A percentile compares a stretch with the other conserved stretches of the same genome.
Evolutionary conservation across 169 alveolate genomes (phyloP).

Genomic region (Plasmodium adleri): DNA sequence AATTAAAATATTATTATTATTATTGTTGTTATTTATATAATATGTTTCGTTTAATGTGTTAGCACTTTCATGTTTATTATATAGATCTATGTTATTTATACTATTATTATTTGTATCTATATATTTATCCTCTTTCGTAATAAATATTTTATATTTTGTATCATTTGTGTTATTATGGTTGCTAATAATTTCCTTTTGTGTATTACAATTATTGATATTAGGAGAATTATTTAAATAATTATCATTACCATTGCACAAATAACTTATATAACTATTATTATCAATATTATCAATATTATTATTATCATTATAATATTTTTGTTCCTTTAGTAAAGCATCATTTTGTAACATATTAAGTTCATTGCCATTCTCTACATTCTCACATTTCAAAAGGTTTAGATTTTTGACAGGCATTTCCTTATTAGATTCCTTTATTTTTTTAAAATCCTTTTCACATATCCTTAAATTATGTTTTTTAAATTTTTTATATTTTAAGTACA

Average conservation of each 20-base stretch:
- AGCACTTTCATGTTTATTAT: not conserved
- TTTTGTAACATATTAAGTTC: not conserved
- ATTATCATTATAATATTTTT: not conserved
- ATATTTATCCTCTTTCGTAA: no score
- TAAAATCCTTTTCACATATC: constrained; percentile 16
- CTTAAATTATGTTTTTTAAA: constrained; percentile 26
- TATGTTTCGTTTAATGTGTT: constrained; percentile 1
- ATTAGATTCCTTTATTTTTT: not conserved
- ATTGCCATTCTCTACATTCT: no score
- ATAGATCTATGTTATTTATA: not conserved
- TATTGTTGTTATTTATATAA: constrained; percentile 8
- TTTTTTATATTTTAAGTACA: constrained; percentile 32
- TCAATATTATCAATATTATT: not conserved
- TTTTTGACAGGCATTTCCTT: not conserved
- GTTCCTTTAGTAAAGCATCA: not conserved
- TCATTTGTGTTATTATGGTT: not conserved
- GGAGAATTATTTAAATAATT: no score
- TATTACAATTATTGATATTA: no score
- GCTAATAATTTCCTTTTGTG: not conserved
- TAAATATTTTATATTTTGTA: no score
- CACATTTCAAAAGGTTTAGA: no score
- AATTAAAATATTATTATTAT: not conserved
- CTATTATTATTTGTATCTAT: not conserved
- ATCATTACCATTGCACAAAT: no score
- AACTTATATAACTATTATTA: no score